These are phyloP conservation scores for Fusarium sp. DNA, from an alignment of 2,329 filamentous ascomycete genomes.

Conservation along the genomic window DNA sequence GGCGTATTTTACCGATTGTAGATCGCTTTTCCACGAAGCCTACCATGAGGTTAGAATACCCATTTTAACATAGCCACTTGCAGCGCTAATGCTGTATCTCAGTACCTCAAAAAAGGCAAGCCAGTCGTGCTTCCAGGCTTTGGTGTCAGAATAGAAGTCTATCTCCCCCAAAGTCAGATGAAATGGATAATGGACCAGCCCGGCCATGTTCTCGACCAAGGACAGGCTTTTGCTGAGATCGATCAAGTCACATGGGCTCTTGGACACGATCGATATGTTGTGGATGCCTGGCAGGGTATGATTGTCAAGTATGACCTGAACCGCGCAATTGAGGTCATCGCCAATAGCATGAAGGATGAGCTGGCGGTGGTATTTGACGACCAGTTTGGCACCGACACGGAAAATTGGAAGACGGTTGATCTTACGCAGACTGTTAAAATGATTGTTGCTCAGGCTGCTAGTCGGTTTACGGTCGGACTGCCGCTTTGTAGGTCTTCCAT, in stretches of 20 bases:
- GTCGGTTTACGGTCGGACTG: conserved; percentile 49
- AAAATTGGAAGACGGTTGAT: conserved; percentile 51
- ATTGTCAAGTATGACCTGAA: conserved; percentile 54
- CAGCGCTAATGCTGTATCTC: too few species aligned
- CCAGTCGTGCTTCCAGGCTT: conserved; percentile 56
- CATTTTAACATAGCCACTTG: too few species aligned
- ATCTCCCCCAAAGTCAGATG: conserved; percentile 55
- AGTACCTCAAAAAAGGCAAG: conserved; percentile 52
- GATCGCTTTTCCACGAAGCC: conserved; percentile 46
- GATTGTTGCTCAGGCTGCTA: conserved; percentile 48
- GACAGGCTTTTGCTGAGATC: conserved; percentile 53
- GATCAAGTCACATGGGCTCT: conserved; percentile 53
- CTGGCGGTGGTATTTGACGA: conserved; percentile 50
- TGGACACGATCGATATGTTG: conserved; percentile 50
- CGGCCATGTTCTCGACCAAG: conserved; percentile 50
- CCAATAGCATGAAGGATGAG: conserved; percentile 51
- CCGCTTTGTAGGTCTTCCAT: conserved; percentile 44
- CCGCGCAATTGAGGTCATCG: conserved; percentile 49
- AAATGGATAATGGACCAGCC: conserved; percentile 55
- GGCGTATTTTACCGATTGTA: conserved; percentile 48
- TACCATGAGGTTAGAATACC: conserved; percentile 44
- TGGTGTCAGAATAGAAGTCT: conserved; percentile 54
- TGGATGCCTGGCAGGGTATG: conserved; percentile 51
- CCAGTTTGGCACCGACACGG: conserved; percentile 49
- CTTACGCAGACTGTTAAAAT: conserved; percentile 43